Percentiles rank a stretch among this genome's conserved stretches.
Conservation (phyloP, 495 filamentous ascomycete species). For the Xylaria grammica region DNA sequence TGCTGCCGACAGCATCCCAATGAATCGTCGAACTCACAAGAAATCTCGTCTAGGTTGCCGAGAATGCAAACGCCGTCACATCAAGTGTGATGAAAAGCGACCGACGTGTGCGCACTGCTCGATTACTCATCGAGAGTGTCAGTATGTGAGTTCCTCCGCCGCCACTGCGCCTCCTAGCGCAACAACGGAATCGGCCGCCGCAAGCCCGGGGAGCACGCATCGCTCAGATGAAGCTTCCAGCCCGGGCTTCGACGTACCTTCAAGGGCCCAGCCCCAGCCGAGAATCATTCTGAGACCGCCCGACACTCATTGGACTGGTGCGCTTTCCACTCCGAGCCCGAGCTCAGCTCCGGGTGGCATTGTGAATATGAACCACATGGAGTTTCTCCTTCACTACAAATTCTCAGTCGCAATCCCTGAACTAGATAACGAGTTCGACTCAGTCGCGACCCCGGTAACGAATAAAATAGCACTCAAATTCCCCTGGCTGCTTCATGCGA, state of each 20-base stretch:
- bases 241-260: not conserved
- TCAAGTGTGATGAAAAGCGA: constrained; percentile 37
- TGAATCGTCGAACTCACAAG: constrained; percentile 47
- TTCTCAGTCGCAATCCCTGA: constrained; percentile 34
- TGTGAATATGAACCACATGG: constrained; percentile 46
- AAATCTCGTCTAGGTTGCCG: constrained; percentile 44
- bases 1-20: constrained; percentile 17
- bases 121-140: constrained; percentile 15
- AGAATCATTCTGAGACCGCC: not conserved
- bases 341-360: constrained; percentile 7
- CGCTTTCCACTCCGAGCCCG: not conserved
- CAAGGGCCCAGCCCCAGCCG: not conserved
- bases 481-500: constrained; percentile 42
- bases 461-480: constrained; percentile 33
- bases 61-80: constrained; percentile 47
- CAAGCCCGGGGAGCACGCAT: not conserved
- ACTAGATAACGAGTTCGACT: constrained; percentile 19
- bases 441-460: constrained; percentile 19
- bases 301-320: not conserved
- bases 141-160: not conserved
- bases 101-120: not conserved
- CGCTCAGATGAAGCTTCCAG: not conserved
- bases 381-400: constrained; percentile 41
- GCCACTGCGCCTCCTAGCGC: not conserved
- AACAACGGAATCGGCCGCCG: not conserved